Conservation (phyloP, 352 stramenopile genomes). For the Elongisporangium anandrum region DNA sequence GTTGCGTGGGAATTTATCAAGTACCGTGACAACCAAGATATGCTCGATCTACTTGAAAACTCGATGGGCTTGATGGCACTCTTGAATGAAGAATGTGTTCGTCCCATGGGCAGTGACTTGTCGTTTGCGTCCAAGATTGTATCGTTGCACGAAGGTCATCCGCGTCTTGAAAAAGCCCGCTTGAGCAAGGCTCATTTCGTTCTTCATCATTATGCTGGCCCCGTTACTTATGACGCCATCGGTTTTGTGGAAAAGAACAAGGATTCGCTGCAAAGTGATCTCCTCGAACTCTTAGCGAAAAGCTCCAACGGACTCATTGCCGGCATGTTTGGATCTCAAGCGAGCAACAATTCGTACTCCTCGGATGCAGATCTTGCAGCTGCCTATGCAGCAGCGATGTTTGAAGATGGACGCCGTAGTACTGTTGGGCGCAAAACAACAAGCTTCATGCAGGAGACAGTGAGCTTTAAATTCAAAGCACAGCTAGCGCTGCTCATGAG, state of each 20-base stretch:
- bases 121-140: conserved; percentile 88
- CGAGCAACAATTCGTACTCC: no score
- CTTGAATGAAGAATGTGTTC: conserved; percentile 90
- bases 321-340: conserved; percentile 43
- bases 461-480: conserved; percentile 89
- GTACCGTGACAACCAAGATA: conserved; percentile 89
- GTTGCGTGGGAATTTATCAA: conserved; percentile 78
- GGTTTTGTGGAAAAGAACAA: conserved; percentile 90
- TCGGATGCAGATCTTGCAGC: conserved; percentile 53
- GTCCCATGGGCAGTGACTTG: conserved; percentile 80
- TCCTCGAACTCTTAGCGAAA: conserved; percentile 61
- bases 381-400: conserved; percentile 41
- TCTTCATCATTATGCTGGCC: conserved; percentile 78
- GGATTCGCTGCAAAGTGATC: conserved; percentile 75
- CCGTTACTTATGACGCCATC: conserved; percentile 75
- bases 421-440: conserved; percentile 52
- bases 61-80: conserved; percentile 88
- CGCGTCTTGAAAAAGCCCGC: conserved; percentile 70
- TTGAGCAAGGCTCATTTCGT: conserved; percentile 75
- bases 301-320: conserved; percentile 75
- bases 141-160: conserved; percentile 76
- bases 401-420: conserved; percentile 45
- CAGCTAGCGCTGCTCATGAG: conserved; percentile 84
- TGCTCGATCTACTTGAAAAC: conserved; percentile 87
- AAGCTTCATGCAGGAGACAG: conserved; percentile 87